Evolutionary conservation across 2,329 filamentous ascomycete genomes (phyloP), one percentile per base, ranked within the genome.

Genomic region (Fonsecaea monophora): DNA sequence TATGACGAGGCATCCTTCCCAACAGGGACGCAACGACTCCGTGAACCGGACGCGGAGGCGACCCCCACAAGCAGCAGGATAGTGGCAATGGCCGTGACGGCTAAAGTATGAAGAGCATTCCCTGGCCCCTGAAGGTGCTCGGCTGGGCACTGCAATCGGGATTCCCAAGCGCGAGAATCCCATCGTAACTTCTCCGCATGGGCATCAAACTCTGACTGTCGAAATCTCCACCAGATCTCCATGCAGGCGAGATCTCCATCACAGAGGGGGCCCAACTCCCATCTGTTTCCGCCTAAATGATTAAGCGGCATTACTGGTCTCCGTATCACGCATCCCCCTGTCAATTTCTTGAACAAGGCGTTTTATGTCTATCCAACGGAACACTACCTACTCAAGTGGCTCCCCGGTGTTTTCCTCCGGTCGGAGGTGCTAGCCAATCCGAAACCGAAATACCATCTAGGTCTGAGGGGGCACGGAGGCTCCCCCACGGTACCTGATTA

Each of bases 151-250:
- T 34, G 12, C 30, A 38, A 38, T 59, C n/a, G 21, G 38, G 21
- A 60, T 48, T 34, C n/a, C 15, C 15, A 50, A 50, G 45, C n/a
- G 45, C 45, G 18, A 50, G 21, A 48, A 60, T 48, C 21, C 57
- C 57, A 50, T n/a, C 40, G 56, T 21, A 35, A 18, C 25, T 60
- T 60, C 57, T 60, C 57, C 57, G 57, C 57, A 60, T 50, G 34
- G 40, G 30, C 15, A 21, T 60, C 40, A 30, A 32, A 50, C 10
- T 59, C 42, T 25, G 1, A 7, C 10, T 25, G 8, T 18, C 21
- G 21, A 50, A 50, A 50, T 50, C 45, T 45, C 56, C 38, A 60
- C 57, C 18, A 60, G 57, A 60, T 60, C 57, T 60, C 13, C 57
- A 60, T 60, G 38, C 57, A 13, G 34, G 25, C 55, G 21, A 60